Base-by-base conservation (phyloP, 2,329 filamentous ascomycete genomes). In the Epichloe aotearoae region DNA sequence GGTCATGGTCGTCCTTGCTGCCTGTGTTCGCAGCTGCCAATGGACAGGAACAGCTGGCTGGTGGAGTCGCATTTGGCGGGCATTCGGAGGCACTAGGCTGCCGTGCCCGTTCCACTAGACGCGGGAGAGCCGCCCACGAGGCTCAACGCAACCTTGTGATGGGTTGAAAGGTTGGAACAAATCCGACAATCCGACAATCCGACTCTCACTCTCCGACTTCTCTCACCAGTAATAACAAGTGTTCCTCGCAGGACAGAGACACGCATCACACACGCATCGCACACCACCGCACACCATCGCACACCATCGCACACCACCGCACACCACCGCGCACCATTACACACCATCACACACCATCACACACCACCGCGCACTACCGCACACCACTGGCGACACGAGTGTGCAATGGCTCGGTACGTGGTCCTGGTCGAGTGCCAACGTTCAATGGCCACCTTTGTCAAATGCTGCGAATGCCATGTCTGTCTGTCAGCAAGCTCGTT, bases 91-190 rank as follows among this genome's bases (percentile, higher is more conserved):
- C 23, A 44, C 15, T 2, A 7, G 42, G 20, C 23, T 46, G 33
- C 19, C 38, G 19, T 40, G n/a, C 43, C 47, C 47, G 47, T 47
- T 19, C 47, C 47, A 53, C 48, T 48, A 48, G 37, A 48, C 47
- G 47, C 48, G 51, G 51, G 48, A 46, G 45, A 40, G 51, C 40
- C 23, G 51, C 48, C 38, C 51, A 53, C 51, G 51, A 50, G 51
- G 51, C 37, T n/a, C 44, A 47, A 50, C 30, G 30, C 48, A 50
- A 50, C 48, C 23, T 45, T 26, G 6, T 53, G 48, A 53, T 45
- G 51, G 51, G 51, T 39, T 44, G 39, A 10, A 19, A 17, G 23
- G 6, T 8, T 7, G 23, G 23, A 6, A 8, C 23, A 26, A 26
- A 26, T 26, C 23, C 23, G 6, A 26, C 23, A 11, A 4, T 42